Conservation (phyloP, 1,284 basidiomycete species). For the Ceratobasidium sp. region DNA sequence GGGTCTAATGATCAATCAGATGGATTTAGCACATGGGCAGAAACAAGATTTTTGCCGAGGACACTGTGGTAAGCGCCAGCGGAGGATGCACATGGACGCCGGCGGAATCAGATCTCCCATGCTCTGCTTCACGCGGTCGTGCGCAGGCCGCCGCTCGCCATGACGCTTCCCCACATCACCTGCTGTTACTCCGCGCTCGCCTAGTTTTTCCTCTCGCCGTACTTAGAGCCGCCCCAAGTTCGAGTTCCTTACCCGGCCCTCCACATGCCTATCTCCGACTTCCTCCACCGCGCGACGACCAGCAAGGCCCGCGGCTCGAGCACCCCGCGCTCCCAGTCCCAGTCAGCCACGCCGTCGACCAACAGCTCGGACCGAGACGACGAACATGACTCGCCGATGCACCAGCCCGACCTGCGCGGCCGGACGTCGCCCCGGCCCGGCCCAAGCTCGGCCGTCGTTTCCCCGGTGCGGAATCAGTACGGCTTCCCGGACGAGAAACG, state of each 20-base stretch:
- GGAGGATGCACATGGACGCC: constrained; percentile 10
- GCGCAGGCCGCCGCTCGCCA: constrained; percentile 27
- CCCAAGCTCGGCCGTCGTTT: constrained; percentile 5
- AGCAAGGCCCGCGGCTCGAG: constrained; percentile 35
- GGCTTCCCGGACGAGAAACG: constrained; percentile 35
- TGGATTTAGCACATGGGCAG: constrained; percentile 34
- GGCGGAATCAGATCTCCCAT: constrained; percentile 34
- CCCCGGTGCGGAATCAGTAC: constrained; percentile 18
- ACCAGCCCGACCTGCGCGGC: not conserved
- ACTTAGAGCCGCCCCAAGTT: not conserved
- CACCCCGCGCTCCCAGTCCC: constrained; percentile 22
- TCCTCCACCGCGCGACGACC: constrained; percentile 31
- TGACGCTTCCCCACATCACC: constrained; percentile 40
- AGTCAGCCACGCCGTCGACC: constrained; percentile 8
- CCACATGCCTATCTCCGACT: constrained; percentile 32
- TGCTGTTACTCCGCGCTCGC: constrained; percentile 28
- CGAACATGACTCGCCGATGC: constrained; percentile 1
- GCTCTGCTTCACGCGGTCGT: constrained; percentile 21
- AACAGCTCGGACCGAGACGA: constrained; percentile 36
- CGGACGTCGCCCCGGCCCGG: constrained; percentile 26
- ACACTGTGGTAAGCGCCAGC: constrained; percentile 13
- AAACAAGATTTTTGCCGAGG: constrained; percentile 39
- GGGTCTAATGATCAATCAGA: constrained; percentile 32
- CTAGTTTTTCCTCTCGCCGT: constrained; percentile 21
- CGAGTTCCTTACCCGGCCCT: not conserved